A percentile compares a stretch with the other conserved stretches of the same genome.
Evolutionary conservation across 208 protist genomes (phyloP).

Genomic region (Acanthamoeba castellanii): DNA sequence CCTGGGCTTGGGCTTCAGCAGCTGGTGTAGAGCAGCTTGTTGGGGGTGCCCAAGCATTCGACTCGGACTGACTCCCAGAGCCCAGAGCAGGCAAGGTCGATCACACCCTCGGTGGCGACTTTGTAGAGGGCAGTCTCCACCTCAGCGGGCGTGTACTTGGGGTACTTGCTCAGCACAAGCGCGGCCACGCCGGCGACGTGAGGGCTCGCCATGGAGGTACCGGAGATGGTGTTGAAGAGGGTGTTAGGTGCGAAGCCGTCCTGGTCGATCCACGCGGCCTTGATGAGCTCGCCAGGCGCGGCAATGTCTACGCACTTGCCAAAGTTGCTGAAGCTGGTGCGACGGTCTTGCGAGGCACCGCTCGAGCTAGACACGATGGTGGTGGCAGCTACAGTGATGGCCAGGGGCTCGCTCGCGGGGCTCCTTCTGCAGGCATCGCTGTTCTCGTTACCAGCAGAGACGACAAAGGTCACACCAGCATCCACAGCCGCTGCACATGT

Average conservation of each 20-base stretch:
- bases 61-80: too few relatives aligned
- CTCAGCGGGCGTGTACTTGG: constrained; percentile 20
- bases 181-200: constrained; percentile 77
- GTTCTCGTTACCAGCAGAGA: constrained; percentile 77
- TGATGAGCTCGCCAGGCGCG: constrained; percentile 76
- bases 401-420: constrained; percentile 59
- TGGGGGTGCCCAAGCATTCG: constrained; percentile 34
- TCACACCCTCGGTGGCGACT: background rate
- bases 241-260: background rate
- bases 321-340: constrained; percentile 75
- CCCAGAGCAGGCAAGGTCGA: constrained; percentile 34
- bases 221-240: constrained; percentile 38
- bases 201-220: constrained; percentile 75
- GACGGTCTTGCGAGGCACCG: background rate
- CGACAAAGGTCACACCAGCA: constrained; percentile 67
- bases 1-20: too few relatives aligned
- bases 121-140: background rate
- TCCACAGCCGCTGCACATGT: constrained; percentile 13
- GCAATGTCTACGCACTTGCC: constrained; percentile 60
- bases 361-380: background rate
- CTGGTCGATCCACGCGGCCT: constrained; percentile 71
- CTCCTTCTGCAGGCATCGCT: constrained; percentile 54
- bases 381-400: constrained; percentile 73
- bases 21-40: constrained; percentile 70
- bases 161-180: constrained; percentile 49